phyloP scores from a whole-genome alignment of 1,284 basidiomycete genomes.

The Fomitiporia mediterranea region DNA sequence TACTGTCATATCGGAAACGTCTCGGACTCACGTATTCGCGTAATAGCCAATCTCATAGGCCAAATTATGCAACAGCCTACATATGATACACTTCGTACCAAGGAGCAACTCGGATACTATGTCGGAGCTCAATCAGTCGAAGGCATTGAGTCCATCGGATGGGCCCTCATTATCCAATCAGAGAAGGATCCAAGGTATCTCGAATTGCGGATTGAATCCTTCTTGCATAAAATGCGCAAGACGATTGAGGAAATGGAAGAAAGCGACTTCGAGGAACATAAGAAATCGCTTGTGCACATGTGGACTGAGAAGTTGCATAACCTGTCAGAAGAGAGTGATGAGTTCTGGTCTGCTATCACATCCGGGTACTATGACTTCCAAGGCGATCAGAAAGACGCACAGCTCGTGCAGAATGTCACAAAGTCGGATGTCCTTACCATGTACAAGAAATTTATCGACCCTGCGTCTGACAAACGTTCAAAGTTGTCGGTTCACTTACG shows the following conservation, averaged over 20 bases:
- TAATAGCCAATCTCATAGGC: slow-evolving; percentile 54
- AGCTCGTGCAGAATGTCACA: slow-evolving; percentile 55
- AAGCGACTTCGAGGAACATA: slow-evolving; percentile 58
- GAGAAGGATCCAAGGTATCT: slow-evolving; percentile 81
- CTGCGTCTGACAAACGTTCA: slow-evolving; percentile 59
- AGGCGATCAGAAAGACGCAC: slow-evolving; percentile 64
- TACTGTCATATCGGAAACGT: slow-evolving; percentile 70
- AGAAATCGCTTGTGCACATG: slow-evolving; percentile 55
- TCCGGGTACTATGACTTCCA: slow-evolving; percentile 77
- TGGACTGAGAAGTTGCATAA: slow-evolving; percentile 73
- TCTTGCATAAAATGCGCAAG: slow-evolving; percentile 68
- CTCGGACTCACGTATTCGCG: slow-evolving; percentile 51
- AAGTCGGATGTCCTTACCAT: slow-evolving; percentile 78
- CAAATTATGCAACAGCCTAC: slow-evolving; percentile 86
- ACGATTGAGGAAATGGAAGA: slow-evolving; percentile 54
- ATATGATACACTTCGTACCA: slow-evolving; percentile 91
- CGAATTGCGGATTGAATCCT: slow-evolving; percentile 85
- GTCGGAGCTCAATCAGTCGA: slow-evolving; percentile 58
- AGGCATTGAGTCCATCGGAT: slow-evolving; percentile 66
- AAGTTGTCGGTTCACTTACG: slow-evolving; percentile 81
- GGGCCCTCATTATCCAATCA: slow-evolving; percentile 87
- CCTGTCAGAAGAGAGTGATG: slow-evolving; percentile 53
- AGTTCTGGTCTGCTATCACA: slow-evolving; percentile 69
- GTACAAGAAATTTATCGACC: slow-evolving; percentile 70
- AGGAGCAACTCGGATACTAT: slow-evolving; percentile 95